Evolutionary conservation across 106 monocot species (phyloP).

Genomic region (Triglochin maritima): DNA sequence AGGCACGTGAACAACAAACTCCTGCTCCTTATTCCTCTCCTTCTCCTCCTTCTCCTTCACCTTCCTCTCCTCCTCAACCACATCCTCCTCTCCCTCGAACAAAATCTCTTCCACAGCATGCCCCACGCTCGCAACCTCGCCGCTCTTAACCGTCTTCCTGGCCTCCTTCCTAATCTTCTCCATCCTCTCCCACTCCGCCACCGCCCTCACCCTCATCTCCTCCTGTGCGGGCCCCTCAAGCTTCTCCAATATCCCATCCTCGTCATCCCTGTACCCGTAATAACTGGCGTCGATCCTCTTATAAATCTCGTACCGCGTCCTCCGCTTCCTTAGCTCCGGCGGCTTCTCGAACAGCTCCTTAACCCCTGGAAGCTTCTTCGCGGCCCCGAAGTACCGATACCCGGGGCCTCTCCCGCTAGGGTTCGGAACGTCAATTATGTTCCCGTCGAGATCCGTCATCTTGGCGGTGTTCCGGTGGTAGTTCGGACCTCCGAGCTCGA

Average conservation of each 20-base stretch:
- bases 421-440: conserved; percentile 84
- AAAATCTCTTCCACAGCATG: conserved; percentile 37
- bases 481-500: conserved; percentile 81
- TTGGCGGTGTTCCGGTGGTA: conserved; percentile 42
- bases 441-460: conserved; percentile 96
- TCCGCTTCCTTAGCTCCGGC: conserved; percentile 64
- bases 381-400: conserved; percentile 93
- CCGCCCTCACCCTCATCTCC: conserved; percentile 40
- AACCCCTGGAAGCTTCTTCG: conserved; percentile 93
- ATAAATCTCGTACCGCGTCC: conserved; percentile 80
- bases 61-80: conserved; percentile 80
- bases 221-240: conserved; percentile 57
- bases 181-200: conserved; percentile 56
- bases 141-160: conserved; percentile 73
- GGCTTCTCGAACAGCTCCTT: conserved; percentile 97
- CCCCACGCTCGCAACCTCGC: conserved; percentile 59
- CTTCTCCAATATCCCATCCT: conserved; percentile 89
- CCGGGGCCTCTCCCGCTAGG: conserved; percentile 91
- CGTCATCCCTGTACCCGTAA: conserved; percentile 91
- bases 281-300: conserved; percentile 91
- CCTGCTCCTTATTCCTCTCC: conserved; percentile 35
- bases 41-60: conserved; percentile 41
- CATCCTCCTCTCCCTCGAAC: conserved; percentile 89
- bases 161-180: conserved; percentile 69
- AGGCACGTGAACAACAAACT: conserved; percentile 87